Base-by-base conservation (phyloP, 2,329 filamentous ascomycete species). In the Spiromastix sp. region DNA sequence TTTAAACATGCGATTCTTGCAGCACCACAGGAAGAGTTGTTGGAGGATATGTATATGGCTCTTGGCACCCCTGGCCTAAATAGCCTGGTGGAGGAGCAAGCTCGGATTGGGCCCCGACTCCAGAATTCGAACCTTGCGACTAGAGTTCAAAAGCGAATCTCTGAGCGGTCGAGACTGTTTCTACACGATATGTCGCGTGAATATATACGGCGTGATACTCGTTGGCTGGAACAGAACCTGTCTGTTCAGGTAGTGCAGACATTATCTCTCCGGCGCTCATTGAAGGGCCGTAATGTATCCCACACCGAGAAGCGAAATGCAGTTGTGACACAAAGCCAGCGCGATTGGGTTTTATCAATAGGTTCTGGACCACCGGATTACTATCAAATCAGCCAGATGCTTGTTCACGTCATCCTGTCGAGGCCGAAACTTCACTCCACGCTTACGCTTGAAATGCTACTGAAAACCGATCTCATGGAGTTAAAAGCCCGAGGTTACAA, bases 401-500 rank as follows among this genome's bases (percentile, higher is more conserved):
- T 98, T 30, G 85, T 89, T 42, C 77, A 81, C 49, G 64, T 93
- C 34, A 68, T 98, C 24, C 68, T 98, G 31, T 75, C 76, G 34
- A 75, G 85, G 15, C 86, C 89, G 5, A 89, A 84, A 44, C 83
- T 93, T 49, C 83, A 93, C 52, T 86, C 89, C 2, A 85, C 85
- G 36, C 72, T 95, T 37, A 89, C 91, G 36, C 77, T 98, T 37
- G 91, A 96, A 59, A 87, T 85, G 35, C 81, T 98, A 43, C 65
- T 98, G 24, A 89, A 83, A 39, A 78, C 91, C 6, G 85, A 89
- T 47, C 68, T 98, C 16, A 73, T 82, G 30, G 79, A 87, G 34
- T 64, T 98, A 26, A 79, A 85, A 48, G 77, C 79, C 41, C 85
- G 91, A 44, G 91, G 91, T 2, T 96, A 95, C 67, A 96, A 98